Evolutionary conservation across 495 filamentous ascomycete species (phyloP).

Genomic region (Xylaria venustula): DNA sequence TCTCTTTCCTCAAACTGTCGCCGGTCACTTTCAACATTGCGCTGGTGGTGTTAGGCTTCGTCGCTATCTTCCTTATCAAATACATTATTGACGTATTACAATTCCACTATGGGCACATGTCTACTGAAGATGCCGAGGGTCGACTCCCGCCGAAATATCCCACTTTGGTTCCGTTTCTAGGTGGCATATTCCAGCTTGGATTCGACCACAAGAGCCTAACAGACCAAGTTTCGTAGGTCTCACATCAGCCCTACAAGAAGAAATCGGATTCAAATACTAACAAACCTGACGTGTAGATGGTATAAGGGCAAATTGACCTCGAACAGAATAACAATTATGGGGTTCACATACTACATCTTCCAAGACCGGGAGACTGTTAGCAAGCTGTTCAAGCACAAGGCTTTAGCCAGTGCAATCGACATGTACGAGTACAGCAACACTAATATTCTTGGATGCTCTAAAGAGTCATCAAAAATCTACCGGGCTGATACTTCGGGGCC

Average conservation of each 20-base stretch:
- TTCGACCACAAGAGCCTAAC: background rate
- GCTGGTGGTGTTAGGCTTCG: background rate
- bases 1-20: background rate
- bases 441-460: conserved; percentile 7
- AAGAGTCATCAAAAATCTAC: conserved; percentile 1
- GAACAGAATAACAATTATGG: conserved; percentile 1
- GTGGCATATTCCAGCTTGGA: background rate
- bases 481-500: conserved; percentile 7
- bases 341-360: conserved; percentile 6
- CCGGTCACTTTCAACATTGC: background rate
- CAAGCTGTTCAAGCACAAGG: conserved; percentile 1
- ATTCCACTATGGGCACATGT: conserved; percentile 1
- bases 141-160: background rate
- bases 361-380: conserved; percentile 11
- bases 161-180: background rate
- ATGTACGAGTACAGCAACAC: conserved; percentile 4
- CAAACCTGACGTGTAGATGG: background rate
- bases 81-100: background rate
- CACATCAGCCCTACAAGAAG: background rate
- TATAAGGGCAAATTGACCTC: conserved; percentile 11
- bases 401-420: background rate
- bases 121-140: background rate
- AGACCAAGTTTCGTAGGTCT: conserved; percentile 3
- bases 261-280: background rate
- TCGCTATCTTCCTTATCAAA: background rate